Evolutionary conservation across 192 early-diverging fungal genomes (phyloP).

Genomic region (Linnemannia zychae): DNA sequence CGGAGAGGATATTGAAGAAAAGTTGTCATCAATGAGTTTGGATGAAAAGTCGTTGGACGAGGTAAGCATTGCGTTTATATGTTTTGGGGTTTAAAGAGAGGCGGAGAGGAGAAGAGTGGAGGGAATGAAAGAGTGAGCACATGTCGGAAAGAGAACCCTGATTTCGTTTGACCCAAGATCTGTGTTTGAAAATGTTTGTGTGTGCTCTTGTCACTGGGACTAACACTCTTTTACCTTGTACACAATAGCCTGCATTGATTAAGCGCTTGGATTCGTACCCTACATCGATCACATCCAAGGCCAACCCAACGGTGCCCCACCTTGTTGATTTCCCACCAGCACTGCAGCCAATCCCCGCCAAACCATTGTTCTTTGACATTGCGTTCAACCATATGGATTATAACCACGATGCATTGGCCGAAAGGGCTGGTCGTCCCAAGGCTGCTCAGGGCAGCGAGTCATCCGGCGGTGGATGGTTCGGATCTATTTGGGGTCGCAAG

Average conservation of each 20-base stretch:
- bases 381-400: conserved; percentile 79
- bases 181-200: conserved; percentile 2
- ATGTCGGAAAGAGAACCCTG: not conserved
- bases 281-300: conserved; percentile 46
- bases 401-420: conserved; percentile 43
- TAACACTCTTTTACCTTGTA: not conserved
- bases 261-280: conserved; percentile 70
- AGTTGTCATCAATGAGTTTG: conserved; percentile 57
- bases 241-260: conserved; percentile 61
- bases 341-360: conserved; percentile 73
- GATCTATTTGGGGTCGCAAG: conserved; percentile 54
- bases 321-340: conserved; percentile 78
- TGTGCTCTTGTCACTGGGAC: not conserved
- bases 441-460: conserved; percentile 21
- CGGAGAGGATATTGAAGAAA: conserved; percentile 38
- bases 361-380: conserved; percentile 87
- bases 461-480: conserved; percentile 40
- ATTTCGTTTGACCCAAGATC: not conserved
- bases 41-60: conserved; percentile 58
- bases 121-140: not conserved
- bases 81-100: not conserved
- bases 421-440: conserved; percentile 38
- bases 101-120: conserved; percentile 6
- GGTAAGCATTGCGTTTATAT: conserved; percentile 33
- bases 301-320: conserved; percentile 60